Evolutionary conservation across 2,329 filamentous ascomycete genomes (phyloP), one percentile per base, ranked within the genome.

Genomic region (Plectosphaerella sp.): DNA sequence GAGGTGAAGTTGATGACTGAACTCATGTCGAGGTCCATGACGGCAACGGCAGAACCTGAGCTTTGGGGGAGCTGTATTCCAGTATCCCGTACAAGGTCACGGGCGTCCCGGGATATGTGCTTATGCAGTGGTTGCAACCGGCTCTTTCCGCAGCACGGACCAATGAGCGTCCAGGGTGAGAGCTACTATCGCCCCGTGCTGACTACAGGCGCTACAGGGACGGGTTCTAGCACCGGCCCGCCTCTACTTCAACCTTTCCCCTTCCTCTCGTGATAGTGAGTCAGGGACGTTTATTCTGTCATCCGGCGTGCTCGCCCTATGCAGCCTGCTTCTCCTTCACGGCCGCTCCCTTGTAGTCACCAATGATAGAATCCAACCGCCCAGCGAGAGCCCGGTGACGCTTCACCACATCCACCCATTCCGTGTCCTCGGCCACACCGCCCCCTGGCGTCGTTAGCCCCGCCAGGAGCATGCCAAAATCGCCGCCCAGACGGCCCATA

Each of bases 391-490:
- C 79, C 43, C 90, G 84, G 72, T 97, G 93, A 59, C 93, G 89
- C 69, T 88, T 89, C 67, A 96, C 91, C 35, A 96, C 82, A 54
- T 92, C 88, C 37, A 91, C 88, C 92, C 92, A 97, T 69, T 96
- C 85, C 55, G 49, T 47, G n/a, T 57, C 49, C 37, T 47, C 54
- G 16, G 53, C 47, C 25, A 50, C 35, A 22, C 52, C 47, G 10
- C 45, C 35, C 41, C 16, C 41, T n/a, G 15, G 41, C 5, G 15
- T 42, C 16, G 7, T 50, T 41, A 82, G 73, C 50, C 79, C 81
- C 35, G 91, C 90, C 53, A 97, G 78, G 58, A 97, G 82, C 74
- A 96, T 82, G 52, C 92, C 88, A 69, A 99, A 99, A 67, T 99
- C 94, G 1, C 90, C 92, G 2, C 94, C 94, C 0, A 97, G 73